phyloP scores from a whole-genome alignment of 2,329 filamentous ascomycete genomes.

The Annulohypoxylon truncatum region DNA sequence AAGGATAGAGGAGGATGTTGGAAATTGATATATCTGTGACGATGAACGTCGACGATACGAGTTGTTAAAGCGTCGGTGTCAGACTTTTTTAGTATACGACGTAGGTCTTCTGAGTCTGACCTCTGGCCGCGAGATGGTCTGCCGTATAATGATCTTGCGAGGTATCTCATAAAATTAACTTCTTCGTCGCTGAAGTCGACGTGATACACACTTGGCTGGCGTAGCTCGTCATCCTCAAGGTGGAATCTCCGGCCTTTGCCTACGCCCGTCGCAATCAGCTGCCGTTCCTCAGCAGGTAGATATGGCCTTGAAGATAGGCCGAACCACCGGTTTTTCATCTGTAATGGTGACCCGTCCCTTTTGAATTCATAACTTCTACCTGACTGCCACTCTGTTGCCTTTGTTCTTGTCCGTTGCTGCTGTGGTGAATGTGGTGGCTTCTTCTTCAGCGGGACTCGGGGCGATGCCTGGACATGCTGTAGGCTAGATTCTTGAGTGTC shows the following conservation, averaged over 20 bases:
- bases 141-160: slow-evolving; percentile 45
- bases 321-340: slow-evolving; percentile 37
- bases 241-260: slow-evolving; percentile 19
- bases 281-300: slow-evolving; percentile 34
- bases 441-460: slow-evolving; percentile 23
- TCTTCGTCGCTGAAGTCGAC: slow-evolving; percentile 48
- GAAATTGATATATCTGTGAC: slow-evolving; percentile 36
- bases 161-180: slow-evolving; percentile 40
- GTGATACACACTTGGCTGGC: slow-evolving; percentile 41
- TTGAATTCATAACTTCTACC: slow-evolving; percentile 39
- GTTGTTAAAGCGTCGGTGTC: slow-evolving; percentile 8
- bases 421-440: slow-evolving; percentile 34
- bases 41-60: slow-evolving; percentile 38
- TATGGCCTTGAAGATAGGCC: slow-evolving; percentile 45
- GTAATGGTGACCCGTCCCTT: slow-evolving; percentile 26
- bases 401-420: slow-evolving; percentile 41
- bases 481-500: neutral
- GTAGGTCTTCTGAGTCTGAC: slow-evolving; percentile 42
- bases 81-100: slow-evolving; percentile 47
- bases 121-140: slow-evolving; percentile 23
- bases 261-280: slow-evolving; percentile 35
- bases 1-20: slow-evolving; percentile 37
- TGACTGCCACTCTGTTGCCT: slow-evolving; percentile 47
- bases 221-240: slow-evolving; percentile 22
- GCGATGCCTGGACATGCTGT: slow-evolving; percentile 3